Base-by-base conservation (phyloP, 768 basidiomycete species). In the Hericium rajendrae region DNA sequence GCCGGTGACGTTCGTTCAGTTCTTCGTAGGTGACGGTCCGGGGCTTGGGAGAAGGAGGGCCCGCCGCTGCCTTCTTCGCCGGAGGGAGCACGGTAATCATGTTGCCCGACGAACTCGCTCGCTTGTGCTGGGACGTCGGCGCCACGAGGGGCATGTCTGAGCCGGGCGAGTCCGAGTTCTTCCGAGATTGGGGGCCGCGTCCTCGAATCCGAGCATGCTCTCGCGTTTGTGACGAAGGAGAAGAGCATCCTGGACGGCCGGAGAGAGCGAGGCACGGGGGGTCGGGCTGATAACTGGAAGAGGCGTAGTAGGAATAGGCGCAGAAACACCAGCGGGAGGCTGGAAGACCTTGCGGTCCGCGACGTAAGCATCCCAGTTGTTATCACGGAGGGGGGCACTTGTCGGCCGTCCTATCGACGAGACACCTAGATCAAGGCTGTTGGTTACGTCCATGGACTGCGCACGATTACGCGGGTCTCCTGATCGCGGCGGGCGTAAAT, bases 351-450 rank as follows among this genome's bases (percentile, higher is more conserved):
- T 91, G 56, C 93, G 81, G 52, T 94, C 90, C 48, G 83, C 83
- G 51, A 93, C 78, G 68, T 97, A 95, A 48, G 79, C 71, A 60
- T 94, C 88, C 93, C 93, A 97, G 61, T 88, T 85, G n/a, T 81
- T 77, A 46, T 88, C 83, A 51, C 78, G 80, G 41, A 88, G 70
- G n/a, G 88, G 87, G 5, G 76, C 84, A 63, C 86, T 89, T 0
- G 82, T 85, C 15, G 89, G 86, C 40, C 88, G 78, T 56, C 77
- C 76, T 55, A 87, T 82, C 1, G 82, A 74, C 55, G 79, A 78
- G 13, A 79, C 79, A 15, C 78, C 63, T 37, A 66, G 57, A 22
- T 73, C 65, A 53, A 74, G 69, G 43, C 81, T 66, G 51, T 74
- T 71, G 13, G 79, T 76, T 51, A 86, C 66, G 60, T 88, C 88